A percentile compares a stretch with the other conserved stretches of the same genome.
Evolutionary conservation across 345 rosid species (phyloP).

Genomic region (Salix exigua): DNA sequence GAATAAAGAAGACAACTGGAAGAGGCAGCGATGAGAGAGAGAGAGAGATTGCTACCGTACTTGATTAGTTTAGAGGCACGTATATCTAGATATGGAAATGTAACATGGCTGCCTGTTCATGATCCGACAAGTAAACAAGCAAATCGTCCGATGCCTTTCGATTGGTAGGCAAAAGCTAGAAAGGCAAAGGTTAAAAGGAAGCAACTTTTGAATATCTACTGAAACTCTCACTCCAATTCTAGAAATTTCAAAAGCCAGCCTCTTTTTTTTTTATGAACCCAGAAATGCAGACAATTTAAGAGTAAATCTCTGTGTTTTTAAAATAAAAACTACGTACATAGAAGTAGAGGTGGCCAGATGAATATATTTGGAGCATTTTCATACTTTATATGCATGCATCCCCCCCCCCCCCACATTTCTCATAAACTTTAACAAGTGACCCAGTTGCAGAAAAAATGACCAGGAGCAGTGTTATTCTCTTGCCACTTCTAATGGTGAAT

Average conservation of each 20-base stretch:
- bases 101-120: constrained; percentile 39
- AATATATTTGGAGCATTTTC: not conserved
- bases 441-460: not conserved
- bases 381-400: not conserved
- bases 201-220: not conserved
- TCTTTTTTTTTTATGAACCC: not conserved
- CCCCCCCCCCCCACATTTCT: not conserved
- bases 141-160: constrained; percentile 42
- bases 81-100: constrained; percentile 35
- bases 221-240: not conserved
- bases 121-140: constrained; percentile 55
- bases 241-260: not conserved
- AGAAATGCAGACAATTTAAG: not conserved
- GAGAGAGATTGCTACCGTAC: constrained; percentile 6
- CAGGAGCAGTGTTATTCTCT: not conserved
- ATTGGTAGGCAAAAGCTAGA: constrained; percentile 35
- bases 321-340: too few species aligned
- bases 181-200: constrained; percentile 6
- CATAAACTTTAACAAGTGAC: not conserved
- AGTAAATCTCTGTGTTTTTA: too few species aligned
- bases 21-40: not conserved
- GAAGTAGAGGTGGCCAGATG: not conserved
- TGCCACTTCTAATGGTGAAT: not conserved
- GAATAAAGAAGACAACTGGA: not conserved
- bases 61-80: constrained; percentile 26